Conservation (phyloP, 495 filamentous ascomycete genomes). For the Penicillium maclennaniae region DNA sequence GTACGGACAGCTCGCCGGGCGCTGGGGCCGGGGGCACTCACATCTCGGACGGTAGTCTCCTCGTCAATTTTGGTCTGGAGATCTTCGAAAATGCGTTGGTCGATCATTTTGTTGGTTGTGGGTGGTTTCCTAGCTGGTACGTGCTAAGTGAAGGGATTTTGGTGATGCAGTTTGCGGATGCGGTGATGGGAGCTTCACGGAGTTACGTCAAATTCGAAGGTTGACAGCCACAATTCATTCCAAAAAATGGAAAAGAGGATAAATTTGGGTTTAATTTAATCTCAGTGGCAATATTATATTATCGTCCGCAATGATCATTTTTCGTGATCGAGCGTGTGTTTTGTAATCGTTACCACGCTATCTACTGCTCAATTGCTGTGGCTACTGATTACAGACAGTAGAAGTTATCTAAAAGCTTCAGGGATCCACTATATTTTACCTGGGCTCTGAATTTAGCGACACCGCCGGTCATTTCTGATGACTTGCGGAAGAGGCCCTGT, state of each 20-base stretch:
- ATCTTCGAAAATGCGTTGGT: constrained; percentile 79
- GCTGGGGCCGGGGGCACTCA: constrained; percentile 28
- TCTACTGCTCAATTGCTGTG: background rate
- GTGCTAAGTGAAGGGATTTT: constrained; percentile 7
- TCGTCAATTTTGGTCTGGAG: constrained; percentile 89
- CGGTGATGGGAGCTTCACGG: constrained; percentile 12
- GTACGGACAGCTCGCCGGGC: background rate
- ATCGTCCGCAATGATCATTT: background rate
- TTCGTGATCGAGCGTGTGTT: background rate
- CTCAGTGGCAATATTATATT: background rate
- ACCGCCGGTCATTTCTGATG: background rate
- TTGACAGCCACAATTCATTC: background rate
- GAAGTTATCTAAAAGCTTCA: background rate
- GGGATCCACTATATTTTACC: background rate
- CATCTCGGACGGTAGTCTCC: constrained; percentile 74
- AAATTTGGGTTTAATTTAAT: background rate
- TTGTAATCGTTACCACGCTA: background rate
- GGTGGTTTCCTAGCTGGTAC: background rate
- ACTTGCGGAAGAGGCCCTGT: background rate
- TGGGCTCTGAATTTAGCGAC: background rate
- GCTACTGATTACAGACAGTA: background rate
- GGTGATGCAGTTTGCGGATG: constrained; percentile 6
- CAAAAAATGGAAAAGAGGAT: background rate
- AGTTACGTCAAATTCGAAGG: constrained; percentile 23
- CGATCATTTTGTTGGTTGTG: constrained; percentile 49